Percentiles rank a stretch among this genome's conserved stretches.
Conservation (phyloP, 495 filamentous ascomycete genomes). For the Penicillium simplicissimum region DNA sequence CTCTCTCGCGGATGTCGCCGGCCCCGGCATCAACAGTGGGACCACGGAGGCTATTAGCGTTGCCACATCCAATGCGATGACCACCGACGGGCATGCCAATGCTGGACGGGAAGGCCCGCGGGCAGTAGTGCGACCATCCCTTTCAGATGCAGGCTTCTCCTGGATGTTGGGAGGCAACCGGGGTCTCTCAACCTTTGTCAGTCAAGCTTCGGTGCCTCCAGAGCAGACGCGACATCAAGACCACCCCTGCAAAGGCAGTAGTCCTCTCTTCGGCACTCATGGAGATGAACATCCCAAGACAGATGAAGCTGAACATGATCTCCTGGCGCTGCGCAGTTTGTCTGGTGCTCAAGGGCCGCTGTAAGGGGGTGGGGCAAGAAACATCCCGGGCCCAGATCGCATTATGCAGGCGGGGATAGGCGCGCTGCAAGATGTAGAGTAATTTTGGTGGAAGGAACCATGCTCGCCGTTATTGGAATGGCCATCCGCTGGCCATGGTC, state of each 20-base stretch:
- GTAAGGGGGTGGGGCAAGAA: conserved; percentile 16
- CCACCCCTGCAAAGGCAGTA: conserved; percentile 32
- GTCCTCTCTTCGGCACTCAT: conserved; percentile 41
- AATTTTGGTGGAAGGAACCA: background rate
- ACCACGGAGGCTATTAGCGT: conserved; percentile 13
- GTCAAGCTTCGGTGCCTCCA: conserved; percentile 47
- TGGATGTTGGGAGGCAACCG: conserved; percentile 84
- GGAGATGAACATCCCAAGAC: conserved; percentile 34
- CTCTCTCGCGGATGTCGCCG: conserved; percentile 7
- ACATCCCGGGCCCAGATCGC: conserved; percentile 7
- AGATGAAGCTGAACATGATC: conserved; percentile 38
- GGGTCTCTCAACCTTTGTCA: conserved; percentile 51
- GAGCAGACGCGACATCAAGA: conserved; percentile 46
- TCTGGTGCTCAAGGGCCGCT: conserved; percentile 47
- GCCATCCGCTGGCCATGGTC: conserved; percentile 7
- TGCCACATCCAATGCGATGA: conserved; percentile 9
- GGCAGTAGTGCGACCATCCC: conserved; percentile 28
- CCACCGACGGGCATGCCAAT: conserved; percentile 14
- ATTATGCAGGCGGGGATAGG: conserved; percentile 7
- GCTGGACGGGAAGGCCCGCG: conserved; percentile 12
- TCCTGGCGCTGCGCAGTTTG: conserved; percentile 52
- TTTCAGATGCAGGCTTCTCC: conserved; percentile 86
- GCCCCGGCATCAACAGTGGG: conserved; percentile 16
- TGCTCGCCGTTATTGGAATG: background rate
- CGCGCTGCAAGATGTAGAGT: background rate